Percentiles rank a stretch among this genome's conserved stretches.
These are phyloP conservation scores for Aspergillus sp. DNA, from an alignment of 2,329 filamentous ascomycete species.

Conservation along the genomic window DNA sequence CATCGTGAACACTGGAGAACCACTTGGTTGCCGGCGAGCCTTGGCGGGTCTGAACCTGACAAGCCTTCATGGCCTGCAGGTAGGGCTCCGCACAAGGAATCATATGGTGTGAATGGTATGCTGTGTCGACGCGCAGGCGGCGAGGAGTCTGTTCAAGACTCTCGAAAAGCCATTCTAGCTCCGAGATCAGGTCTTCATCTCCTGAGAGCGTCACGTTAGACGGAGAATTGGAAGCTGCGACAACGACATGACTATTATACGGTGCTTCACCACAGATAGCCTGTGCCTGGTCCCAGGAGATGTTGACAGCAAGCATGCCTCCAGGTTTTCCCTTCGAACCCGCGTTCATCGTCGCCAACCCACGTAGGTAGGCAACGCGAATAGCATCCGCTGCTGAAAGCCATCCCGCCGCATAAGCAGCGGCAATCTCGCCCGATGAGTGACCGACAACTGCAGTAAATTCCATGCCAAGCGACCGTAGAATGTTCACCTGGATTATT, in stretches of 20 bases:
- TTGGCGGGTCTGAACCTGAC: not conserved
- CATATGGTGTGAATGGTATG: slow-evolving; percentile 23
- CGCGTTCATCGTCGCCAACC: not conserved
- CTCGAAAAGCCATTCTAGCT: slow-evolving; percentile 7
- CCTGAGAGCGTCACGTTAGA: slow-evolving; percentile 8
- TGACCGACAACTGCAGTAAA: slow-evolving; percentile 26
- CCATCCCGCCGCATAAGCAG: slow-evolving; percentile 24
- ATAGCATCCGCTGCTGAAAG: slow-evolving; percentile 16
- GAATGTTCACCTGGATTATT: slow-evolving; percentile 1
- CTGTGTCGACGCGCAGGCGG: slow-evolving; percentile 13
- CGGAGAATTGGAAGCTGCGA: slow-evolving; percentile 3
- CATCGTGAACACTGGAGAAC: slow-evolving; percentile 9
- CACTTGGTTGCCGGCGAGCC: slow-evolving; percentile 1
- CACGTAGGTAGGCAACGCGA: slow-evolving; percentile 14
- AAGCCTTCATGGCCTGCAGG: not conserved
- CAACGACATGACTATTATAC: not conserved
- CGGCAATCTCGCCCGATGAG: slow-evolving; percentile 32
- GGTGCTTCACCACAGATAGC: slow-evolving; percentile 1
- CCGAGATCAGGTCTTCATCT: not conserved
- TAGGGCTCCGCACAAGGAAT: slow-evolving; percentile 5
- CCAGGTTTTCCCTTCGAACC: not conserved
- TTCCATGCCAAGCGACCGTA: slow-evolving; percentile 2
- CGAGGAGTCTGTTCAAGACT: slow-evolving; percentile 1
- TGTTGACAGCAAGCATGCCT: slow-evolving; percentile 14
- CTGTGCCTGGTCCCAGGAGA: slow-evolving; percentile 8